Conservation (phyloP, 2,329 filamentous ascomycete genomes). For the Xylaria sp. region DNA sequence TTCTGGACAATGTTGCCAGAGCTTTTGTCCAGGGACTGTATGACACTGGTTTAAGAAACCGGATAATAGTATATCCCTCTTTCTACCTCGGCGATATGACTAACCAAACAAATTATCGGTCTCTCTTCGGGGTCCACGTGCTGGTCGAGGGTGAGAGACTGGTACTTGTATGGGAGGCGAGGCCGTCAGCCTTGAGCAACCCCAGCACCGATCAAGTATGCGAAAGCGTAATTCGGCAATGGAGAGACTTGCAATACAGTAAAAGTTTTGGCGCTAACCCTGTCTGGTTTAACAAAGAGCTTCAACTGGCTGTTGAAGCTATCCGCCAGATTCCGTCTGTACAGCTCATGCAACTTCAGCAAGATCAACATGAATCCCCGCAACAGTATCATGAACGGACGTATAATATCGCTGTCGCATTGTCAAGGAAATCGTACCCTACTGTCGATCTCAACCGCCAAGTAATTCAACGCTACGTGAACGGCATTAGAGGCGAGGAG, state of each 20-base stretch:
- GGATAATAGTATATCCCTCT: constrained; percentile 60
- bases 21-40: constrained; percentile 66
- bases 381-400: constrained; percentile 61
- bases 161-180: constrained; percentile 58
- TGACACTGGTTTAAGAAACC: constrained; percentile 58
- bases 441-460: constrained; percentile 37
- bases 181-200: constrained; percentile 45
- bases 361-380: constrained; percentile 64
- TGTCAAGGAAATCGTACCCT: constrained; percentile 45
- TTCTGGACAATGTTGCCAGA: constrained; percentile 63
- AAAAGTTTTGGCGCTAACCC: constrained; percentile 59
- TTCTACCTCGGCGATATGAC: constrained; percentile 53
- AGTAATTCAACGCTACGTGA: constrained; percentile 58
- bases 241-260: constrained; percentile 58
- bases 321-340: constrained; percentile 65
- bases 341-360: constrained; percentile 64
- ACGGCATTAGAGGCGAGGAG: constrained; percentile 61
- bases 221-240: constrained; percentile 54
- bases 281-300: constrained; percentile 62
- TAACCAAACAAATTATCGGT: constrained; percentile 53
- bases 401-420: constrained; percentile 52
- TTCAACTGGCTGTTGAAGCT: constrained; percentile 60
- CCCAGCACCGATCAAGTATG: constrained; percentile 53
- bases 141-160: constrained; percentile 69
- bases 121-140: constrained; percentile 64